Conservation (phyloP, 2,329 filamentous ascomycete species). For the Apiospora koreana region DNA sequence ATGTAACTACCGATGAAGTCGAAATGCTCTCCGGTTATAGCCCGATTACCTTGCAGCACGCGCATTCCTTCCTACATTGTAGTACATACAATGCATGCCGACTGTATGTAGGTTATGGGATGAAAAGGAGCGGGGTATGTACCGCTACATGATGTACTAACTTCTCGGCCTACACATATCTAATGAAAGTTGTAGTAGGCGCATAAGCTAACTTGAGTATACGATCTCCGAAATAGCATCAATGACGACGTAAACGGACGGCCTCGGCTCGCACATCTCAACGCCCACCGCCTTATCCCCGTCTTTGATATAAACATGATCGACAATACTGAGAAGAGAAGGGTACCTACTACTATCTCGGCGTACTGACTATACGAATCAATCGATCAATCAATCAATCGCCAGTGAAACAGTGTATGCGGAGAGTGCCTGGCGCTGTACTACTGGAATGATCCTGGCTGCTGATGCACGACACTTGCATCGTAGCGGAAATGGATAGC, state of each 20-base stretch:
- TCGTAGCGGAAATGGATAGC: slow-evolving; percentile 4
- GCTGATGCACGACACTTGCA: slow-evolving; percentile 9
- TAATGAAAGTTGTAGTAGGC: not conserved
- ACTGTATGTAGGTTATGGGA: not conserved
- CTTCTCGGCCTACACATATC: not conserved
- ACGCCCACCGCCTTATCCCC: not conserved
- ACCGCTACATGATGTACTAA: not conserved
- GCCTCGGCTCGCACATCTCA: not conserved
- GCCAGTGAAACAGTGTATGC: not conserved
- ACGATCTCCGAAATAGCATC: not conserved
- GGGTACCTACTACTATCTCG: too few species aligned
- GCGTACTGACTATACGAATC: not conserved
- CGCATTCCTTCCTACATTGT: not conserved
- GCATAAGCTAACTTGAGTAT: not conserved
- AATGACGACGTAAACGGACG: not conserved
- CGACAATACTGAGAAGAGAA: not conserved
- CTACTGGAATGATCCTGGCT: slow-evolving; percentile 1
- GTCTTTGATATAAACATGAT: not conserved
- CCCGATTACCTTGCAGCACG: not conserved
- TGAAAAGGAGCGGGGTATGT: not conserved
- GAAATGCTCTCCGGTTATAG: not conserved
- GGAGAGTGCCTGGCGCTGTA: slow-evolving; percentile 6
- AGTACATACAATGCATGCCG: not conserved
- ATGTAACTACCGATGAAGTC: not conserved
- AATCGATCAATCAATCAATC: not conserved